These are phyloP conservation scores for Filosporella fistucella DNA, from an alignment of 495 filamentous ascomycete genomes.

Conservation along the genomic window DNA sequence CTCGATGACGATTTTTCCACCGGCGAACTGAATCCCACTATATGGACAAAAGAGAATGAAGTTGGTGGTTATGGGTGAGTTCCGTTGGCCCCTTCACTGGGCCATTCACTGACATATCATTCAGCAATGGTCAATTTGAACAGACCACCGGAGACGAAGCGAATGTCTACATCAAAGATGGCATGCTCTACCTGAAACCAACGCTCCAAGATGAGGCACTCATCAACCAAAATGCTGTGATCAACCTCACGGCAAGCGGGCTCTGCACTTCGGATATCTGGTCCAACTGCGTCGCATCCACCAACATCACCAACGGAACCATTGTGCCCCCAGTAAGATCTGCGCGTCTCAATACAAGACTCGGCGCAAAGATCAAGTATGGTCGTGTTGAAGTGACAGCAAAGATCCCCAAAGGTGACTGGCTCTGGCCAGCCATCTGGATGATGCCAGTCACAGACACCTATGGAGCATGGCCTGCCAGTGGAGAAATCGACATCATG, in stretches of 20 bases:
- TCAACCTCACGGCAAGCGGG: constrained; percentile 31
- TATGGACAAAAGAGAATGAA: constrained; percentile 3
- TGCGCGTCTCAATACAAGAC: constrained; percentile 34
- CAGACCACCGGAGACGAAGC: neutral
- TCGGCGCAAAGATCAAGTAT: constrained; percentile 33
- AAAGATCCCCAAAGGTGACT: constrained; percentile 37
- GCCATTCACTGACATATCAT: neutral
- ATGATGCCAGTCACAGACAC: constrained; percentile 34
- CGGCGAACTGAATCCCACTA: neutral
- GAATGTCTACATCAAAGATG: constrained; percentile 8
- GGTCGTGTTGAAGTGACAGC: constrained; percentile 39
- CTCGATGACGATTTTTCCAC: constrained; percentile 3
- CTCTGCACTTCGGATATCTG: constrained; percentile 28
- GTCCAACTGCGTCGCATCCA: constrained; percentile 26
- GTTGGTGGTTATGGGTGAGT: constrained; percentile 8
- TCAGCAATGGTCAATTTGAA: constrained; percentile 3
- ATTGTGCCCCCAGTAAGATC: constrained; percentile 36
- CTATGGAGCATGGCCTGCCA: constrained; percentile 32
- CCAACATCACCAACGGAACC: constrained; percentile 31
- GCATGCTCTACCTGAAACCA: constrained; percentile 2
- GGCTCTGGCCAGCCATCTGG: constrained; percentile 40
- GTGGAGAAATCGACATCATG: constrained; percentile 30
- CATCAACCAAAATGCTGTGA: neutral
- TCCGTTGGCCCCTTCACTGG: neutral
- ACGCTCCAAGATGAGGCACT: constrained; percentile 5